A percentile compares a stretch with the other conserved stretches of the same genome.
phyloP scores from a whole-genome alignment of 108 stramenopile species.

The Nannochloropsis gaditana region DNA sequence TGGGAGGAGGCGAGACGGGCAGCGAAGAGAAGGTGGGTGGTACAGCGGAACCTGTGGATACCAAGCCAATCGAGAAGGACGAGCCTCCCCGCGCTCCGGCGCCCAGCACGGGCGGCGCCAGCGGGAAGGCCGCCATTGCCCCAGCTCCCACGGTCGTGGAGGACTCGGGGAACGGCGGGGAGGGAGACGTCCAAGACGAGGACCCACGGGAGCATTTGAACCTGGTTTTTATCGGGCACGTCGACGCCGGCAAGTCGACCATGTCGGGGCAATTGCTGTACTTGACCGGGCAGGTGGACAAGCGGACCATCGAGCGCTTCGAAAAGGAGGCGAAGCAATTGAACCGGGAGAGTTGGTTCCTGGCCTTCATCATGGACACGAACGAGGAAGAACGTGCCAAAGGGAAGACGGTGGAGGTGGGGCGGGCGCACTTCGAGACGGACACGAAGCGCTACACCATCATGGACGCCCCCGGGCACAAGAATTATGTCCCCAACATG shows the following conservation, averaged over 20 bases:
- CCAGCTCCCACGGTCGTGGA: neutral
- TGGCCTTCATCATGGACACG: constrained; percentile 99
- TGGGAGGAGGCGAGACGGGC: neutral
- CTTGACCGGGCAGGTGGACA: constrained; percentile 73
- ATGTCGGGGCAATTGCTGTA: constrained; percentile 96
- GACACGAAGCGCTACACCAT: constrained; percentile 91
- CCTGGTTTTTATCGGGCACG: constrained; percentile 86
- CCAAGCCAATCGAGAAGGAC: neutral
- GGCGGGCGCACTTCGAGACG: constrained; percentile 93
- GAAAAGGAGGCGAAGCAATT: constrained; percentile 95
- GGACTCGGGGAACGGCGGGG: neutral
- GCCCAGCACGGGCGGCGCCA: neutral
- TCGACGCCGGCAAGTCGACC: constrained; percentile 97
- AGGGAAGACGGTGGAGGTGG: constrained; percentile 99
- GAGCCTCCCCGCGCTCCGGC: neutral
- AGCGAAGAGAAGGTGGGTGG: neutral
- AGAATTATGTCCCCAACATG: constrained; percentile 99
- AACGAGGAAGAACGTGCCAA: constrained; percentile 98
- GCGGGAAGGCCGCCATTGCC: neutral
- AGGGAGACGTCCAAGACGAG: constrained; percentile 61
- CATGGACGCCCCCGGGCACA: constrained; percentile 99
- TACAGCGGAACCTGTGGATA: neutral
- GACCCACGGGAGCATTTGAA: constrained; percentile 94
- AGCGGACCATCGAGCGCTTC: constrained; percentile 96
- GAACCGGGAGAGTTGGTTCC: constrained; percentile 99